Conservation (phyloP, 164 flowering plant genomes). For the Umbilicus rupestris region DNA sequence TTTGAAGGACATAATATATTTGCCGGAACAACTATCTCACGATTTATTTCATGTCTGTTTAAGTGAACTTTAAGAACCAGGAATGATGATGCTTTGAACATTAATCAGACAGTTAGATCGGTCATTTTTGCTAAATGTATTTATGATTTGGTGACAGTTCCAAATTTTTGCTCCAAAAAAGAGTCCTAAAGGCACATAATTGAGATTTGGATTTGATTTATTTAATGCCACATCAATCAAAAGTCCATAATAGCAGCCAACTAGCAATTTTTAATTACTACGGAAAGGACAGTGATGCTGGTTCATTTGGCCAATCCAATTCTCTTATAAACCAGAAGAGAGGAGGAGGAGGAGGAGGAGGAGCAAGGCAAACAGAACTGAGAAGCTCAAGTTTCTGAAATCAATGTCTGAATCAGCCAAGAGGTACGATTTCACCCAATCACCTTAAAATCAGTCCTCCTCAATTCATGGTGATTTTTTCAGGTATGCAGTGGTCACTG, state of each 20-base stretch:
- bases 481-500: conserved; percentile 17
- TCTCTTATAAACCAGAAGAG: not conserved
- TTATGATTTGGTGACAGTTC: too few species aligned
- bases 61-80: too few species aligned
- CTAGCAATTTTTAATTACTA: not conserved
- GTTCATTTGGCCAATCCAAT: not conserved
- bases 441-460: not conserved
- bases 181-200: too few species aligned
- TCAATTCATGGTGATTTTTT: not conserved
- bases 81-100: too few species aligned
- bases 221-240: too few species aligned
- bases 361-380: not conserved
- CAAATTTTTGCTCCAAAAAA: too few species aligned
- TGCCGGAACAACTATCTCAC: too few species aligned
- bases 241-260: not conserved
- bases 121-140: too few species aligned
- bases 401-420: not conserved
- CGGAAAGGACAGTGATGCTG: not conserved
- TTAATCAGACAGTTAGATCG: too few species aligned
- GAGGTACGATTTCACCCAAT: not conserved
- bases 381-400: not conserved
- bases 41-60: too few species aligned
- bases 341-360: not conserved
- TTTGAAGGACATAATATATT: too few species aligned
- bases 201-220: too few species aligned